Evolutionary conservation across 2,329 filamentous ascomycete genomes (phyloP).

Genomic region (Alternaria ethzedia): DNA sequence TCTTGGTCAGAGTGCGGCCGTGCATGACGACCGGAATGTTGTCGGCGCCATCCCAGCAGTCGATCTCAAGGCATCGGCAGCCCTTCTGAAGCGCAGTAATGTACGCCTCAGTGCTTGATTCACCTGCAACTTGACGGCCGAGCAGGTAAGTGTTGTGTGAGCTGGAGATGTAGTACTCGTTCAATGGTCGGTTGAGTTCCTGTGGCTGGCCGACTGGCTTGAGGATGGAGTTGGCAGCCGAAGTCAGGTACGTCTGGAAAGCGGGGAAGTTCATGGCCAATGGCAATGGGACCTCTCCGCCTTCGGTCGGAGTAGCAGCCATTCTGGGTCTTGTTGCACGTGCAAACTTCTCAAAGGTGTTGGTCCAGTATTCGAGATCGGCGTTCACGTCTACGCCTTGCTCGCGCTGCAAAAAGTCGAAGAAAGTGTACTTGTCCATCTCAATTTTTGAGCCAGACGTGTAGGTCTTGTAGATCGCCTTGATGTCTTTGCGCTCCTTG

Average conservation of each 20-base stretch:
- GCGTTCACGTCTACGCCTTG: conserved; percentile 79
- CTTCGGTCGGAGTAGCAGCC: conserved; percentile 50
- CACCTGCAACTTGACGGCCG: conserved; percentile 85
- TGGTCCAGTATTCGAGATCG: conserved; percentile 71
- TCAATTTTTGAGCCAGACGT: conserved; percentile 62
- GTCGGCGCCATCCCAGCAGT: conserved; percentile 95
- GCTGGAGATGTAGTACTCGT: conserved; percentile 97
- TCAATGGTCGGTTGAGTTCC: conserved; percentile 80
- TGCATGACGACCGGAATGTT: conserved; percentile 90
- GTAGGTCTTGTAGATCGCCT: conserved; percentile 71
- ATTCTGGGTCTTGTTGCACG: conserved; percentile 41
- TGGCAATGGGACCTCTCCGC: conserved; percentile 49
- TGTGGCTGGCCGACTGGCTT: conserved; percentile 66
- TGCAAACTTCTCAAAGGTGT: conserved; percentile 73
- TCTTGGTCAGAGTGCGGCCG: conserved; percentile 85
- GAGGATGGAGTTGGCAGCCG: conserved; percentile 68
- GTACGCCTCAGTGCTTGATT: conserved; percentile 94
- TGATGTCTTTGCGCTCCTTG: conserved; percentile 83
- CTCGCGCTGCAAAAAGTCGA: conserved; percentile 72
- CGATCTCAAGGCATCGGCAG: conserved; percentile 94
- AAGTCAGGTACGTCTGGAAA: conserved; percentile 65
- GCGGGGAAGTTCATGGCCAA: conserved; percentile 76
- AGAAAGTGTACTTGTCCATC: conserved; percentile 75
- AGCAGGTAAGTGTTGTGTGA: conserved; percentile 98
- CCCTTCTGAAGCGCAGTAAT: conserved; percentile 86